phyloP scores from a whole-genome alignment of 768 basidiomycete species.

The Lentinula sp. region DNA sequence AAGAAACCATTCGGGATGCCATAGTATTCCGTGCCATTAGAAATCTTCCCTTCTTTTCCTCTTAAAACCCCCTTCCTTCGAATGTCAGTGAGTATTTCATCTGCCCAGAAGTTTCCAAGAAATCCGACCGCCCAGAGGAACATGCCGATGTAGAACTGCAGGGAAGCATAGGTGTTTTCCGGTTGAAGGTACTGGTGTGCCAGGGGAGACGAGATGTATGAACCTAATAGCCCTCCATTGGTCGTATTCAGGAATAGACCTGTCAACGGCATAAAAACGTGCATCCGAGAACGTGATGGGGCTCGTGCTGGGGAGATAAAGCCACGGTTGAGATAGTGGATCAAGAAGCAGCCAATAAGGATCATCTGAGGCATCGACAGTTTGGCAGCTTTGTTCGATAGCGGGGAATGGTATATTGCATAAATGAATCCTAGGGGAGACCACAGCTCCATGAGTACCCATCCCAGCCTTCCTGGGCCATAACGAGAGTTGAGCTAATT shows the following conservation, averaged over 20 bases:
- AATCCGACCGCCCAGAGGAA: conserved; percentile 68
- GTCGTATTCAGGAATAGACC: conserved; percentile 45
- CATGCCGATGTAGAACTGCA: conserved; percentile 49
- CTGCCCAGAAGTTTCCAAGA: conserved; percentile 77
- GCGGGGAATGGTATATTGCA: conserved; percentile 27
- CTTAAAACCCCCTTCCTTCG: conserved; percentile 54
- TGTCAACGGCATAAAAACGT: conserved; percentile 39
- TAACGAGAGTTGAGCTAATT: background rate
- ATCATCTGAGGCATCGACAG: conserved; percentile 23
- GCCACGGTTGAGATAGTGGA: conserved; percentile 63
- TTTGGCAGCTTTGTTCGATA: conserved; percentile 5
- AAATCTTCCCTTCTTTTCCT: conserved; percentile 20
- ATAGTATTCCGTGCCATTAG: conserved; percentile 29
- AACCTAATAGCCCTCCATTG: conserved; percentile 48
- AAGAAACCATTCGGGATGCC: conserved; percentile 79
- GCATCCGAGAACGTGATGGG: conserved; percentile 48
- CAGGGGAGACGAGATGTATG: conserved; percentile 39
- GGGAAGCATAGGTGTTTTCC: conserved; percentile 14
- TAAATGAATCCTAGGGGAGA: conserved; percentile 32
- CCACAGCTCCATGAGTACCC: conserved; percentile 51
- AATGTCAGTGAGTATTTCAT: conserved; percentile 83
- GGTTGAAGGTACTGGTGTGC: conserved; percentile 24
- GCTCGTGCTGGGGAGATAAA: conserved; percentile 59
- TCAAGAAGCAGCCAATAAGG: conserved; percentile 37
- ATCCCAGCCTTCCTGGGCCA: conserved; percentile 30